These are phyloP conservation scores for Flaveria brownii DNA, from an alignment of 129 eudicot species.

Conservation along the genomic window DNA sequence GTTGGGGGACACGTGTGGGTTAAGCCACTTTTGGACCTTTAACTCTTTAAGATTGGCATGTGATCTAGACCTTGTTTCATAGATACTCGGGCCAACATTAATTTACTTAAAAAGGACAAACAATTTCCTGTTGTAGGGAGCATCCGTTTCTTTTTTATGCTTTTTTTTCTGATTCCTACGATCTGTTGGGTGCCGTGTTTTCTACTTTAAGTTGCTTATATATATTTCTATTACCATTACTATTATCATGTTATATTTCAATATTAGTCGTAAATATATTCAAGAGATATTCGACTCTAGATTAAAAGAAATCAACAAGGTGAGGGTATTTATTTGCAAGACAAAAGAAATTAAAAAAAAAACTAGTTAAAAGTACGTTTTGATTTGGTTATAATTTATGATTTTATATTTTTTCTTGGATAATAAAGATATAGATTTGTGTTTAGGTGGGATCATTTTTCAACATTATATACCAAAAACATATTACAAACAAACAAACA, in stretches of 20 bases:
- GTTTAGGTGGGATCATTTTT: too few relatives aligned
- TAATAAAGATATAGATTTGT: too few relatives aligned
- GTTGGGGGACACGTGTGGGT: constrained; percentile 6
- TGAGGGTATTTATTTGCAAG: too few relatives aligned
- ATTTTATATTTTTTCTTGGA: too few relatives aligned
- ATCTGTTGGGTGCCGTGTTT: constrained; percentile 11
- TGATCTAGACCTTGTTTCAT: background rate
- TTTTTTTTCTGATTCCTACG: background rate
- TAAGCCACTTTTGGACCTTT: background rate
- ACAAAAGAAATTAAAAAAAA: too few relatives aligned
- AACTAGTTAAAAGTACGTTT: too few relatives aligned
- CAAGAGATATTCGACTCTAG: too few relatives aligned
- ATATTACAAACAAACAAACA: too few relatives aligned
- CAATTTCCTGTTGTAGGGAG: background rate
- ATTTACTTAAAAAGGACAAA: background rate
- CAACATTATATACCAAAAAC: too few relatives aligned
- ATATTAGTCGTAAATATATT: too few relatives aligned
- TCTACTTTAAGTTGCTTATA: background rate
- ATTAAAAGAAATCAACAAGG: too few relatives aligned
- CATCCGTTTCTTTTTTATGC: constrained; percentile 2
- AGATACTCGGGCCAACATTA: background rate
- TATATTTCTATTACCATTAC: background rate
- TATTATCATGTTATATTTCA: background rate
- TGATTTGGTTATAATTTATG: too few relatives aligned
- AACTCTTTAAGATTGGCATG: constrained; percentile 6